Base-by-base conservation (phyloP, 2,329 filamentous ascomycete species). In the Diaporthe sp. region DNA sequence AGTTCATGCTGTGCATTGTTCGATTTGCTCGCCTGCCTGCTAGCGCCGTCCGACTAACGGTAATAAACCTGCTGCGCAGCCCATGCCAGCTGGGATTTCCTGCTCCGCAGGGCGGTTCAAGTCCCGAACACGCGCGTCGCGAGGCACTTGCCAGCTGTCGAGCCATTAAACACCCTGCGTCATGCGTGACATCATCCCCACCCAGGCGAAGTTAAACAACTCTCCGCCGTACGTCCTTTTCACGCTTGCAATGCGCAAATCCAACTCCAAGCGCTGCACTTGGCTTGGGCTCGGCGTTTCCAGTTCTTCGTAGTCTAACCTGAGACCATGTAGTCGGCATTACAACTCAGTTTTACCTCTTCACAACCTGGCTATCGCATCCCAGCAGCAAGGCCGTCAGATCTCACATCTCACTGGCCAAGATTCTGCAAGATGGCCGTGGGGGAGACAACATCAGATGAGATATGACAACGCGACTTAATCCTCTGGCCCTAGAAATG, bases 161-260 rank as follows among this genome's bases (percentile, higher is more conserved):
- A 25, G 28, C 34, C 65, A 70, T 70, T 55, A 8, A 28, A 4
- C 1, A 4, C 15, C 47, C 49, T 31, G 47, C 65, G 65, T 70
- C 65, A 68, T 68, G 25, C 9, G 49, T 70, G 65, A 70, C 65
- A 70, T 70, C 65, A 70, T 53, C 49, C 47, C 49, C 65, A 70
- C 65, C 49, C 22, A 28, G 49, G 49, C 65, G 49, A 70, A 70
- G 65, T 42, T 7, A 55, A 55, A 42, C 28, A 17, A 2, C 65
- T 25, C 65, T 39, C 47, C 65, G 34, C 31, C n/a, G 65, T 37
- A 5, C 17, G 20, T 37, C 44, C 2, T 25, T 37, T 34, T 49
- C 44, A 8, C 42, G 61, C 44, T 37, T 37, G 63, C 22, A 51
- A 67, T 67, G 63, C 63, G 20, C 47, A 9, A 20, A 53, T 67